These are phyloP conservation scores for Hermanozyma aechmeae DNA, from an alignment of 805 yeast species.

Conservation along the genomic window DNA sequence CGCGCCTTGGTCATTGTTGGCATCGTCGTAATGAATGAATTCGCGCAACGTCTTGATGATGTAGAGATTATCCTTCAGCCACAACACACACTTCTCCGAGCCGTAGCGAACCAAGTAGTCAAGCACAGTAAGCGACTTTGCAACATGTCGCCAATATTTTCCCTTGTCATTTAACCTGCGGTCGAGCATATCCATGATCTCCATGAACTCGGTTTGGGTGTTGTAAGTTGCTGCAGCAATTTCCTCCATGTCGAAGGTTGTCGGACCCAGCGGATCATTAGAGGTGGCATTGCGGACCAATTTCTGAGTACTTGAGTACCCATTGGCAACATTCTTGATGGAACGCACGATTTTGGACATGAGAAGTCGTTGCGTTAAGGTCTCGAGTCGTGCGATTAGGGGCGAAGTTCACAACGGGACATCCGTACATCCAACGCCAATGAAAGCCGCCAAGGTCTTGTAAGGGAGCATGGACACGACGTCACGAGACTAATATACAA, in stretches of 20 bases:
- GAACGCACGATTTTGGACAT: conserved; percentile 82
- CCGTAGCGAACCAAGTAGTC: conserved; percentile 84
- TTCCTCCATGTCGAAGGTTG: conserved; percentile 73
- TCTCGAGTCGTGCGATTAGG: neutral
- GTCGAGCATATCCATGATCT: conserved; percentile 91
- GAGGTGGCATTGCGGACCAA: conserved; percentile 88
- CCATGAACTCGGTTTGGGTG: conserved; percentile 62
- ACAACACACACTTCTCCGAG: conserved; percentile 76
- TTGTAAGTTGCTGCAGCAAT: conserved; percentile 68
- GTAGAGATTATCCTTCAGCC: conserved; percentile 87
- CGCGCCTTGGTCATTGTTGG: conserved; percentile 79
- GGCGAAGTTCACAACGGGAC: too few relatives aligned
- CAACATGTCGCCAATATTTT: conserved; percentile 94
- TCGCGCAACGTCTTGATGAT: conserved; percentile 85
- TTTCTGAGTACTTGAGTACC: conserved; percentile 79
- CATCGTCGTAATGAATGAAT: conserved; percentile 73
- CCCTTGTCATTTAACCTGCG: conserved; percentile 91
- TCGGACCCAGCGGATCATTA: conserved; percentile 81
- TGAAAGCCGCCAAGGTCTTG: too few relatives aligned
- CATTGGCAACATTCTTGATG: conserved; percentile 82
- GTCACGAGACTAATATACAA: too few relatives aligned
- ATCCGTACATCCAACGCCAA: too few relatives aligned
- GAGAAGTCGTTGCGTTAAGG: neutral
- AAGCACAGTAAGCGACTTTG: conserved; percentile 81
- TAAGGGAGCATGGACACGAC: too few relatives aligned